phyloP scores from a whole-genome alignment of 176 grass and related monocot genomes.

The Zizania latifolia region DNA sequence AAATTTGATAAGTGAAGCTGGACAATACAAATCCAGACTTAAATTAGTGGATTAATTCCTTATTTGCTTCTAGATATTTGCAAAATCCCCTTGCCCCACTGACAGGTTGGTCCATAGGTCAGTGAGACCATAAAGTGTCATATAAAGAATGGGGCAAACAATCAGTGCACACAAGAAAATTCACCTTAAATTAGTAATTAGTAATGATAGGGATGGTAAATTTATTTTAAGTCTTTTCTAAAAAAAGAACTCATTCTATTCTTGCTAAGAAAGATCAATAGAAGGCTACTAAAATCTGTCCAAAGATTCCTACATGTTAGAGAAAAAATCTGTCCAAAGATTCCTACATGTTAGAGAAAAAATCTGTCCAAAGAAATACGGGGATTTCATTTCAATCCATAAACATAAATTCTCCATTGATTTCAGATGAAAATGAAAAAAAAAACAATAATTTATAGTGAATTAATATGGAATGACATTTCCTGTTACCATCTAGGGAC shows the following conservation, averaged over 20 bases:
- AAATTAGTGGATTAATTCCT: not conserved
- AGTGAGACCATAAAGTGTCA: not conserved
- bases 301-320: no score
- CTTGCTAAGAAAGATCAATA: not conserved
- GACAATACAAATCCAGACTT: not conserved
- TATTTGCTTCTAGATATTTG: not conserved
- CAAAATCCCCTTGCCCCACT: not conserved
- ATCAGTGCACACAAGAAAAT: no score
- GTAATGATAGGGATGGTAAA: not conserved
- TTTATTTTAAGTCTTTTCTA: not conserved
- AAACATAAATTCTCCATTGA: not conserved
- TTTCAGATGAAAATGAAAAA: not conserved
- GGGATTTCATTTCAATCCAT: not conserved
- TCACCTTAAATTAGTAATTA: not conserved
- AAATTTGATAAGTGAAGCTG: not conserved
- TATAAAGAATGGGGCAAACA: not conserved
- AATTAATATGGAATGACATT: not conserved
- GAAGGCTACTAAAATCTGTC: not conserved
- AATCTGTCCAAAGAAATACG: not conserved
- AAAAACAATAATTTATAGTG: not conserved
- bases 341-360: no score
- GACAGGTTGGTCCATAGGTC: not conserved
- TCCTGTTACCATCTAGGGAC: not conserved
- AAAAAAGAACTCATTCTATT: not conserved
- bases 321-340: not conserved